Base-by-base conservation (phyloP, 1,284 basidiomycete species). In the Cryptococcus depauperatus region DNA sequence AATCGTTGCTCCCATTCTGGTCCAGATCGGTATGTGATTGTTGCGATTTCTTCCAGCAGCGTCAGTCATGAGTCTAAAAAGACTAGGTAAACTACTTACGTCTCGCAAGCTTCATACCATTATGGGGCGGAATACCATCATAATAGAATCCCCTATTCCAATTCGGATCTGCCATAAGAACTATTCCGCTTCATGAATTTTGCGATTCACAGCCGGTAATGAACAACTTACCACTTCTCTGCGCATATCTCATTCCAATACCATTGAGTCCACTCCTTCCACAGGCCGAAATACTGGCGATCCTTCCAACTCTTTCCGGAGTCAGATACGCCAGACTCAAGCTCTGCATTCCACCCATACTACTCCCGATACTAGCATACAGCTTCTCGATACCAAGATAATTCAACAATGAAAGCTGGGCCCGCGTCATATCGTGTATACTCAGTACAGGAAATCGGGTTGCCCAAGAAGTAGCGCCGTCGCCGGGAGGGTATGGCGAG, bases 91-190 rank as follows among this genome's bases (percentile, higher is more conserved):
- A n/a, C 37, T 13, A 77, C 86, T 61, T 66, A 90, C 88, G 93
- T 52, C 93, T 79, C 14, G 93, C 95, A 27, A 99, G 79, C 71
- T 99, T 99, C 91, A 98, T 97, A 21, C 93, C 93, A 2, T 83
- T 87, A 67, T 98, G 95, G 3, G 93, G 93, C 1, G 93, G 95
- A 11, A 92, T 66, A n/a, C 79, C 77, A 43, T 89, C 85, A 64
- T 99, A 99, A 72, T 99, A 99, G 69, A 93, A 96, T 1, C 95
- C 93, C 33, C 91, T 82, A 56, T 98, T 98, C 95, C 93, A 99
- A 58, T 98, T 96, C 0, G 93, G 93, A 70, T 99, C 93, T 5
- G 91, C 84, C 93, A 98, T 99, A 43, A 99, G 79, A 10, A 98
- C 93, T 90, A 53, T 11, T 10, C 37, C 16, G 19, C 8, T 3